A percentile compares a stretch with the other conserved stretches of the same genome.
Evolutionary conservation across 495 filamentous ascomycete species (phyloP).

Genomic region (Xylaria venustula): DNA sequence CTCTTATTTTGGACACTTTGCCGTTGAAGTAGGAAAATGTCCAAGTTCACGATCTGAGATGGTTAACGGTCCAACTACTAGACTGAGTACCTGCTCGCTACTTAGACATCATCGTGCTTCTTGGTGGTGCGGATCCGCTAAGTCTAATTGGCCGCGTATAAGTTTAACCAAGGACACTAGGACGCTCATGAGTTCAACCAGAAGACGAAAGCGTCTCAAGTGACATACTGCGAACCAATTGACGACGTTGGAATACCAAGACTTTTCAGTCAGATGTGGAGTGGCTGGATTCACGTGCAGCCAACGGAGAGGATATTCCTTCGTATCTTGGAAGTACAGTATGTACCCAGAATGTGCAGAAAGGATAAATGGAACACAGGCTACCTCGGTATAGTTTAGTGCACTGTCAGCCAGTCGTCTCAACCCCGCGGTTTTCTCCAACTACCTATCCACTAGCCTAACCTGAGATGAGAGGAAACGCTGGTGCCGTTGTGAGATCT

Average conservation of each 20-base stretch:
- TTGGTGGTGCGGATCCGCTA: not conserved
- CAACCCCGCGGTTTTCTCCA: not conserved
- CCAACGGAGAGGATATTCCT: not conserved
- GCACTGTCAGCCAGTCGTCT: too few species aligned
- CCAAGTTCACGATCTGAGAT: not conserved
- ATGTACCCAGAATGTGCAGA: too few species aligned
- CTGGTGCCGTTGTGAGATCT: too few species aligned
- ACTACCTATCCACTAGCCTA: not conserved
- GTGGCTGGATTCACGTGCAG: too few species aligned
- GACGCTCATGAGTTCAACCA: not conserved
- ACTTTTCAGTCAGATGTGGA: not conserved
- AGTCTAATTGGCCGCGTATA: constrained; percentile 1
- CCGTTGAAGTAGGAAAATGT: not conserved
- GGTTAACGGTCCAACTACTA: not conserved
- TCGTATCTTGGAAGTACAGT: too few species aligned
- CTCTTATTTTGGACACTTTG: not conserved
- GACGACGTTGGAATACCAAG: not conserved
- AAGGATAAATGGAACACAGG: not conserved
- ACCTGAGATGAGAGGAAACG: too few species aligned
- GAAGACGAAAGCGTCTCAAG: not conserved
- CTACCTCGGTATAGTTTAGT: too few species aligned
- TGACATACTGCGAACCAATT: not conserved
- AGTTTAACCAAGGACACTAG: not conserved
- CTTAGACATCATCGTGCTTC: not conserved
- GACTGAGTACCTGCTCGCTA: too few species aligned